Base-by-base conservation (phyloP, 768 basidiomycete species). In the Tylopilus intermedius region DNA sequence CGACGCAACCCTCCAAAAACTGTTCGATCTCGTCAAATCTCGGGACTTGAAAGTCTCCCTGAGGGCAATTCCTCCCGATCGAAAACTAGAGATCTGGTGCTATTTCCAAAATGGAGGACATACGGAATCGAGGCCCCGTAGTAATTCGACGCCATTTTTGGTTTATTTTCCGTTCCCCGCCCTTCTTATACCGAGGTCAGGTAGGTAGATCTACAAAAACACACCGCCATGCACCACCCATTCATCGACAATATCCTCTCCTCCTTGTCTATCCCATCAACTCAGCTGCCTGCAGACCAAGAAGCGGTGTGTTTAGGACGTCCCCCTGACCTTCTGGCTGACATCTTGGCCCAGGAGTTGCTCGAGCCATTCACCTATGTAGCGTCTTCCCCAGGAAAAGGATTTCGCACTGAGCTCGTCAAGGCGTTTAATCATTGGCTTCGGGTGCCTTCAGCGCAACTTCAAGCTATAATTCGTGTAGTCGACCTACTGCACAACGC, bases 391-490 rank as follows among this genome's bases (percentile, higher is more conserved):
- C 91, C 90, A 0, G 93, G 95, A 11, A 98, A 98, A 70, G 94
- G 96, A 49, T 86, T 98, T 56, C 83, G 95, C 7, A 76, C 81
- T 4, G 82, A 84, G 60, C 79, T 99, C 63, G 90, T 95, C 52
- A 86, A 84, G 41, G 93, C 94, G 0, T 95, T 98, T 76, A 94
- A 98, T 61, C 50, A 75, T 2, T 99, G 95, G 95, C 79, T 98
- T 13, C 68, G 83, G n/a, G 93, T 97, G 1, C 88, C 90, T 0
- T 61, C 74, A 21, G 79, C 81, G 21, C 86, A 86, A 66, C 78
- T 96, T 6, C 71, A 72, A 21, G 72, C 86, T 35, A 93, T 99
- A 56, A 76, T 83, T 21, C 80, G 79, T 55, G 79, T 96, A 37
- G 86, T 98, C 39, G 83, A 83, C 62, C 93, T 94, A 84, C 76